These are phyloP conservation scores for Trichosporon sp. DNA, from an alignment of 1,284 basidiomycete species.

Conservation along the genomic window DNA sequence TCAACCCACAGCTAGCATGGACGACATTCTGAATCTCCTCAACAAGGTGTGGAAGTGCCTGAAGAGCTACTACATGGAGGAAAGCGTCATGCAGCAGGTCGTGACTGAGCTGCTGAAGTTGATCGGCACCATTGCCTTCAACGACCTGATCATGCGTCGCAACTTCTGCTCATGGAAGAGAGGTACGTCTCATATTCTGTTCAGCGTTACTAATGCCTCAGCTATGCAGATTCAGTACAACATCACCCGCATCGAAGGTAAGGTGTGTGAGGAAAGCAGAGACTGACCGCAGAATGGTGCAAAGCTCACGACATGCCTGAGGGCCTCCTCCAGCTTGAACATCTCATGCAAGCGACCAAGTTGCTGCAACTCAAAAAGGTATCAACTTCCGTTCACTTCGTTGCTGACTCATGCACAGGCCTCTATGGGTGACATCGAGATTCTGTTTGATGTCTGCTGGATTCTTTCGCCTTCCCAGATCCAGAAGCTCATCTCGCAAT, in stretches of 20 bases:
- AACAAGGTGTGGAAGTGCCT: conserved; percentile 98
- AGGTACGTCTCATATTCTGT: conserved; percentile 55
- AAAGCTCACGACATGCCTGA: conserved; percentile 99
- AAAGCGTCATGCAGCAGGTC: conserved; percentile 94
- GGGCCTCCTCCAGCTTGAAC: conserved; percentile 93
- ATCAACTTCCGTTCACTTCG: too few relatives aligned
- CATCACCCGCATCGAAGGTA: conserved; percentile 84
- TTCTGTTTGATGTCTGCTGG: conserved; percentile 99
- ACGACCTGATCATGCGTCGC: conserved; percentile 94
- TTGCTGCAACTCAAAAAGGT: conserved; percentile 97
- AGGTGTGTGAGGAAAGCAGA: not conserved
- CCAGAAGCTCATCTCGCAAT: conserved; percentile 96
- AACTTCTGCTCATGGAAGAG: conserved; percentile 99
- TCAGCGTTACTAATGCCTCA: conserved; percentile 39
- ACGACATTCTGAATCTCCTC: conserved; percentile 92
- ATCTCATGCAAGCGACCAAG: conserved; percentile 99
- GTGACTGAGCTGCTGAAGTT: conserved; percentile 93
- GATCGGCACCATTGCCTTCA: conserved; percentile 96
- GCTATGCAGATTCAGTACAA: conserved; percentile 99
- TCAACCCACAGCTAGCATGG: conserved; percentile 93
- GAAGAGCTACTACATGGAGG: conserved; percentile 99
- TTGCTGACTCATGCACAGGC: conserved; percentile 53
- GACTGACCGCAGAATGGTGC: conserved; percentile 58
- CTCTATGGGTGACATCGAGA: conserved; percentile 88
- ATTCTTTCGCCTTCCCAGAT: conserved; percentile 99